These are phyloP conservation scores for Debaryomyces sp. DNA, from an alignment of 1,139 yeast genomes.

Conservation along the genomic window DNA sequence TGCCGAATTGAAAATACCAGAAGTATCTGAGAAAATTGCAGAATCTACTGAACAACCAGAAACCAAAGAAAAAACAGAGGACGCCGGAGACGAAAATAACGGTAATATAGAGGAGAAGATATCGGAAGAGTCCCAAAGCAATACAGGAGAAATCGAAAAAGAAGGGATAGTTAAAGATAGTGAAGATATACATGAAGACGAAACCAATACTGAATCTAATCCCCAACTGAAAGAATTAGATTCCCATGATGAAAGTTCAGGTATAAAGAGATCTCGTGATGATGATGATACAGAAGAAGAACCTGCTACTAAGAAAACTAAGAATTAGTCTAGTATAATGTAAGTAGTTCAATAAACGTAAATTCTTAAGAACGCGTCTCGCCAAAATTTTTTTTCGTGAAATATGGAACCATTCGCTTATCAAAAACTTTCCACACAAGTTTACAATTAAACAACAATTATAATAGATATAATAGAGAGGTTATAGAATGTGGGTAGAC, in stretches of 20 bases:
- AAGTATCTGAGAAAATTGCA: not conserved
- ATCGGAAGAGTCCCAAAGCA: not conserved
- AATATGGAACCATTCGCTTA: constrained; percentile 1
- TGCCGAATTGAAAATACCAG: not conserved
- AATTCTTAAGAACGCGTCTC: constrained; percentile 6
- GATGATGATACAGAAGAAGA: not conserved
- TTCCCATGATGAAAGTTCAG: not conserved
- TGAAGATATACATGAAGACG: constrained; percentile 4
- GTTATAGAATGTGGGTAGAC: constrained; percentile 5
- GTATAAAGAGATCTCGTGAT: constrained; percentile 6
- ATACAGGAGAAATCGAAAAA: not conserved
- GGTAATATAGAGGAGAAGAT: not conserved
- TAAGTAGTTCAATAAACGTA: not conserved
- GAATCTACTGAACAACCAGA: constrained; percentile 7
- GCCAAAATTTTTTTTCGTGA: not conserved
- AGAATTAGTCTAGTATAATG: not conserved
- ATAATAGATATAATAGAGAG: not conserved
- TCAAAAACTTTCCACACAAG: not conserved
- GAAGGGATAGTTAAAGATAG: not conserved
- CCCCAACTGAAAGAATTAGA: not conserved
- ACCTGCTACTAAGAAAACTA: constrained; percentile 3
- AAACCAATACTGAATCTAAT: not conserved
- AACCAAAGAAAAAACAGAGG: constrained; percentile 10
- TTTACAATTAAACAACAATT: not conserved
- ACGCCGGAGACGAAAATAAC: not conserved